Evolutionary conservation across 2,329 filamentous ascomycete species (phyloP), one percentile per base, ranked within the genome.

Genomic region (Arthrinium phaeospermum): DNA sequence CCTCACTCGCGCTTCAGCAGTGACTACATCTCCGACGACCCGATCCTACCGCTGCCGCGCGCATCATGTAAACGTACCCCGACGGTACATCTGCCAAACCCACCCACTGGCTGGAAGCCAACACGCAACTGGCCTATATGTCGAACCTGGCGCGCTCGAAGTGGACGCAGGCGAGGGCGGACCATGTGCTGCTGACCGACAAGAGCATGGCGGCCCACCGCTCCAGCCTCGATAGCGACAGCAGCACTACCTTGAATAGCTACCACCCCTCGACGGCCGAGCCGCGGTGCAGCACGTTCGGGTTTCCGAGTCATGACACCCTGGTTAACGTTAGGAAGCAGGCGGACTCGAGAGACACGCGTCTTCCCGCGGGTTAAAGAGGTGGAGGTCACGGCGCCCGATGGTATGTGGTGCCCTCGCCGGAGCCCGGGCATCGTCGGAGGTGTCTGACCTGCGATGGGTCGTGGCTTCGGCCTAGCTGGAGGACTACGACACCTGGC

Each of bases 1-100:
- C 77, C 78, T 0, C 79, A 77, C 44, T 78, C 75, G 16, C 68
- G 76, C 2, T 77, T 75, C 24, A 76, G 78, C 37, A 53, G 75
- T 71, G 49, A 51, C 67, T 67, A 77, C 74, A 64, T 72, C 68
- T 41, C 71, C 19, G 12, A 73, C 24, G 46, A 71, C 19, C 41
- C 37, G 12, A 71, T 69, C 8, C 67, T 7, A 5, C 19, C 70
- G 0, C 64, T 73, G 19, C 73, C 74, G 4, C 61, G 4, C 61
- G 69, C n/a, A 16, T 76, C 14, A 74, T 68, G 1, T 75, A 75
- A 46, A 68, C 74, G 8, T 73, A 70, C 24, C 47, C 44, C 2
- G 70, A 72, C 19, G 71, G 22, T 27, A 44, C 13, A 12, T 72
- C 70, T 61, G 16, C 71, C 30, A 69, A 71, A n/a, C 27, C 73